Evolutionary conservation across 371 early-diverging fungal genomes (phyloP).

Genomic region (Mucor piriformis): DNA sequence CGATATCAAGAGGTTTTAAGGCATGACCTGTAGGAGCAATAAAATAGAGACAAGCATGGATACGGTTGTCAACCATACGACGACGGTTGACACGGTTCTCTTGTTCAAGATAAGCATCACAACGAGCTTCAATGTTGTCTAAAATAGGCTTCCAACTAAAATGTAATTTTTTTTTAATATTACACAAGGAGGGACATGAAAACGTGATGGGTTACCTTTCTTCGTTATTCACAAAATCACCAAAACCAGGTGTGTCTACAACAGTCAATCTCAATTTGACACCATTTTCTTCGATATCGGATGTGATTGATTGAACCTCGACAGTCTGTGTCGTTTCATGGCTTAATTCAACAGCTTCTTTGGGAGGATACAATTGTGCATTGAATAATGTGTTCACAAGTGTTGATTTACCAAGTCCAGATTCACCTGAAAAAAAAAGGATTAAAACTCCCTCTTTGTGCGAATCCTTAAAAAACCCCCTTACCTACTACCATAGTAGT

Average conservation of each 20-base stretch:
- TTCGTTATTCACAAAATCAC: conserved; percentile 95
- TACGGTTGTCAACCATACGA: conserved; percentile 88
- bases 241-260: conserved; percentile 94
- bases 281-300: conserved; percentile 87
- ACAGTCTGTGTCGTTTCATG: conserved; percentile 92
- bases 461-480: background rate
- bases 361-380: conserved; percentile 87
- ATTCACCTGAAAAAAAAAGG: conserved; percentile 71
- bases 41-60: conserved; percentile 98
- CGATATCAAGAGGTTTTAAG: conserved; percentile 92
- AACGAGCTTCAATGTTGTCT: conserved; percentile 94
- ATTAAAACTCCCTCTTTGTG: conserved; percentile 17
- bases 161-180: too few species aligned
- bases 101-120: conserved; percentile 93
- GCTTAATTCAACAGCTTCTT: conserved; percentile 78
- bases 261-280: conserved; percentile 94
- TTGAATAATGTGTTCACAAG: conserved; percentile 98
- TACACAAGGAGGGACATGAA: background rate
- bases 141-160: conserved; percentile 93
- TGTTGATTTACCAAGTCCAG: conserved; percentile 99
- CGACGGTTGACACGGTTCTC: conserved; percentile 90
- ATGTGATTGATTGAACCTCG: conserved; percentile 90
- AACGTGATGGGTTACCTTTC: conserved; percentile 61
- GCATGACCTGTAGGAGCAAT: conserved; percentile 96
- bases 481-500: conserved; percentile 97